Percentiles rank a stretch among this genome's conserved stretches.
These are phyloP conservation scores for Microcyclosporella mali DNA, from an alignment of 2,329 filamentous ascomycete species.

Conservation along the genomic window DNA sequence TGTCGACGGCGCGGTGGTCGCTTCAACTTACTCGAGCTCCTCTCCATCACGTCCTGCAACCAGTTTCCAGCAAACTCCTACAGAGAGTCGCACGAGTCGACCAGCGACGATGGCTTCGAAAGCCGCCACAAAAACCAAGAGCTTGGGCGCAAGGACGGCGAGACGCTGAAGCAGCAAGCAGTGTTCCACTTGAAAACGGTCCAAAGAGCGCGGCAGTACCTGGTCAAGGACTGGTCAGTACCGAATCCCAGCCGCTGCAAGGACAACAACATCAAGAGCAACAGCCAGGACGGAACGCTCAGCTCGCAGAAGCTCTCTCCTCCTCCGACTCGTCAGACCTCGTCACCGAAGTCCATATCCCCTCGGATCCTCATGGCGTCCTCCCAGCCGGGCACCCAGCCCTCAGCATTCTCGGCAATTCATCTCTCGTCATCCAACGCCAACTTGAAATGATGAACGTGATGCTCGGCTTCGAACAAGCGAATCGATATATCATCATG, in stretches of 20 bases:
- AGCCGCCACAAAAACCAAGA: constrained; percentile 13
- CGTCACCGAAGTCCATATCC: constrained; percentile 55
- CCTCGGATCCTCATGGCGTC: constrained; percentile 54
- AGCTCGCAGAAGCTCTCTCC: constrained; percentile 42
- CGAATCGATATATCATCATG: constrained; percentile 60
- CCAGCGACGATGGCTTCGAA: constrained; percentile 16
- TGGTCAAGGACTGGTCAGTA: no score
- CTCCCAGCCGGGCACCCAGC: constrained; percentile 55
- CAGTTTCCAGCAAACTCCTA: not conserved
- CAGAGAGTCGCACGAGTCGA: constrained; percentile 4
- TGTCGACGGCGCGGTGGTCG: no score
- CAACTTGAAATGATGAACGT: constrained; percentile 63
- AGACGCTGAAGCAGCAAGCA: not conserved
- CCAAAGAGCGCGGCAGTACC: no score
- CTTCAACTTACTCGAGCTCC: no score
- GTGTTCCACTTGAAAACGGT: not conserved
- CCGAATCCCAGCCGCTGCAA: not conserved
- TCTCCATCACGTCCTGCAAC: no score
- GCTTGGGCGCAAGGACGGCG: constrained; percentile 7
- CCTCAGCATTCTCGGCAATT: constrained; percentile 53
- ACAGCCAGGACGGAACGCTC: constrained; percentile 28
- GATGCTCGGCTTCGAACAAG: constrained; percentile 60
- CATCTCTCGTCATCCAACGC: constrained; percentile 55
- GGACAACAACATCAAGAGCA: constrained; percentile 1
- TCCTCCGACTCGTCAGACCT: constrained; percentile 44